phyloP scores from a whole-genome alignment of 2,329 filamentous ascomycete genomes.

The Ascochyta lentis region DNA sequence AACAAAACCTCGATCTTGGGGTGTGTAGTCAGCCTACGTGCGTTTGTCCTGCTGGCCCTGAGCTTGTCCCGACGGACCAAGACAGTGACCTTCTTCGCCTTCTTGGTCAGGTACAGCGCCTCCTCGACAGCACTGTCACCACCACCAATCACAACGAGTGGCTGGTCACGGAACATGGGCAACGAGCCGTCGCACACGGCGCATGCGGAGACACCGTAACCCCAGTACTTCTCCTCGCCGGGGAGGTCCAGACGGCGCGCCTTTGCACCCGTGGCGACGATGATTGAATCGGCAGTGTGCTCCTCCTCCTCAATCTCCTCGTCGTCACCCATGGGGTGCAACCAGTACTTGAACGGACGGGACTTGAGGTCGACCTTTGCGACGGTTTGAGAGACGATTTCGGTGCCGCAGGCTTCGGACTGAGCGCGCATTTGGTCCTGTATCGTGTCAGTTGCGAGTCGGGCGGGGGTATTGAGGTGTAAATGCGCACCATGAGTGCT shows the following conservation, averaged over 20 bases:
- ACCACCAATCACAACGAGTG: constrained; percentile 92
- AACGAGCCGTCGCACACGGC: constrained; percentile 97
- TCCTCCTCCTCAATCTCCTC: constrained; percentile 71
- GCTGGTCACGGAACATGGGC: constrained; percentile 97
- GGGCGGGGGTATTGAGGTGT: not conserved
- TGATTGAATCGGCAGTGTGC: constrained; percentile 89
- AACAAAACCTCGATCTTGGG: constrained; percentile 91
- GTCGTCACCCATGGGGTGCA: constrained; percentile 76
- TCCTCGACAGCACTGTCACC: constrained; percentile 98
- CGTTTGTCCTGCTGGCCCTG: constrained; percentile 90
- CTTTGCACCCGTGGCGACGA: constrained; percentile 94
- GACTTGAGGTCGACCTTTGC: constrained; percentile 81
- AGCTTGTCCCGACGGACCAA: constrained; percentile 87
- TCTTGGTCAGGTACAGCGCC: constrained; percentile 96
- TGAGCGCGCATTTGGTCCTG: constrained; percentile 90
- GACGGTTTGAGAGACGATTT: constrained; percentile 93
- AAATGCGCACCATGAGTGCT: constrained; percentile 75
- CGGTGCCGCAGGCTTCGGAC: constrained; percentile 88
- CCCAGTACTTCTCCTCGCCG: constrained; percentile 97
- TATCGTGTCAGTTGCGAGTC: constrained; percentile 18
- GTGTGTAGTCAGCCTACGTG: constrained; percentile 78
- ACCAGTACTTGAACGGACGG: constrained; percentile 88
- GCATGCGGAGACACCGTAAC: constrained; percentile 93
- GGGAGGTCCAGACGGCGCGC: constrained; percentile 81
- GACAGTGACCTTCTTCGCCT: constrained; percentile 92